Evolutionary conservation across 371 early-diverging fungal species (phyloP).

Genomic region (Globomyces sp.): DNA sequence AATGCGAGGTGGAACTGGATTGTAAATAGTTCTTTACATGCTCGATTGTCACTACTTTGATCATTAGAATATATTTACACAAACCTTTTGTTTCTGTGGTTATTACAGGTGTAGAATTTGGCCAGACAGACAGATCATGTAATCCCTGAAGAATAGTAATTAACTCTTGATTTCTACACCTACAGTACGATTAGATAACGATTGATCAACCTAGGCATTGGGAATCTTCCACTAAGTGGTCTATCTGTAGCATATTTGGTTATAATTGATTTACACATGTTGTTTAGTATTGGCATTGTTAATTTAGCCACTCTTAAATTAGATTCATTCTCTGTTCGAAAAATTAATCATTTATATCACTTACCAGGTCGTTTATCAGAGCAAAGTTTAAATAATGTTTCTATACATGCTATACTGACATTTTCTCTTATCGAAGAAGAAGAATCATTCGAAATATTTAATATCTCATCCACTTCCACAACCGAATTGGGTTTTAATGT

Average conservation of each 20-base stretch:
- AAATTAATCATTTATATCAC: too few species aligned
- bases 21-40: constrained; percentile 5
- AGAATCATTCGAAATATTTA: neutral
- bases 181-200: constrained; percentile 20
- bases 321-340: neutral
- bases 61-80: neutral
- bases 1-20: constrained; percentile 48
- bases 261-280: constrained; percentile 66
- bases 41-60: constrained; percentile 2
- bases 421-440: neutral
- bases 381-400: constrained; percentile 1
- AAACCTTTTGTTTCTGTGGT: constrained; percentile 19
- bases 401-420: neutral
- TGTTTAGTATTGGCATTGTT: constrained; percentile 52
- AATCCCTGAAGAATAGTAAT: constrained; percentile 63
- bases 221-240: constrained; percentile 70
- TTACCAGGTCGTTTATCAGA: neutral
- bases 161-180: constrained; percentile 75
- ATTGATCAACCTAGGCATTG: constrained; percentile 64
- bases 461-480: constrained; percentile 5
- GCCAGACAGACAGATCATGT: constrained; percentile 59
- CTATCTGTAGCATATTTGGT: constrained; percentile 71
- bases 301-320: neutral
- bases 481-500: neutral
- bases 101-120: constrained; percentile 25